phyloP scores from a whole-genome alignment of 352 stramenopile species.

The Globisporangium cylindrosporum region DNA sequence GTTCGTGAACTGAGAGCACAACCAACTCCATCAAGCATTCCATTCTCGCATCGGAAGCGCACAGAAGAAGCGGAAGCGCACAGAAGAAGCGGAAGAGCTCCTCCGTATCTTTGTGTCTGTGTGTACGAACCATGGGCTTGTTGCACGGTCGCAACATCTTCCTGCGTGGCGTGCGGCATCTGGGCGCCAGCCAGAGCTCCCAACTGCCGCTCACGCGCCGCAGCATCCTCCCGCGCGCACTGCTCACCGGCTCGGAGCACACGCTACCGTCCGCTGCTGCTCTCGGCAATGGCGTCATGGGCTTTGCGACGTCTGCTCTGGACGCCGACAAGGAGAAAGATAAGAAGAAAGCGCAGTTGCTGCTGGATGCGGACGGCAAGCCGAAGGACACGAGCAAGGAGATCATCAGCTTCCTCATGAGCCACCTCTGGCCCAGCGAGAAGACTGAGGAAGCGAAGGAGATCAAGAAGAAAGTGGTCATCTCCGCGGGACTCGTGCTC shows the following conservation, averaged over 20 bases:
- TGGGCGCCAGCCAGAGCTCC: conserved; percentile 20
- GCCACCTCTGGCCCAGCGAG: conserved; percentile 67
- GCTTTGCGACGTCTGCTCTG: conserved; percentile 31
- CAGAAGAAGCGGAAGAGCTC: not conserved
- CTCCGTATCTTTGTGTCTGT: not conserved
- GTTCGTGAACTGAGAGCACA: not conserved
- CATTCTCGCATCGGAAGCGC: not conserved
- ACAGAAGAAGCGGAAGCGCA: not conserved
- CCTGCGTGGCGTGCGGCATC: conserved; percentile 32
- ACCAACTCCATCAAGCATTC: not conserved
- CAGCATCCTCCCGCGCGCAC: not conserved
- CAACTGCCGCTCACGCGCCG: not conserved
- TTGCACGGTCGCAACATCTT: conserved; percentile 40
- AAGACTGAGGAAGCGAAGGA: conserved; percentile 49
- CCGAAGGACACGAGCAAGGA: conserved; percentile 41
- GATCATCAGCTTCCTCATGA: conserved; percentile 59
- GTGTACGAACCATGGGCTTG: conserved; percentile 27
- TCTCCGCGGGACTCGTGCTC: conserved; percentile 85
- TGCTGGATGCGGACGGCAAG: not conserved
- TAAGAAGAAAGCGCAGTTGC: not conserved
- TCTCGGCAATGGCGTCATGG: conserved; percentile 21
- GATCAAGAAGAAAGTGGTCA: conserved; percentile 82
- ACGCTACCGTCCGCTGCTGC: conserved; percentile 4
- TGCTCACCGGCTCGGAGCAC: conserved; percentile 13
- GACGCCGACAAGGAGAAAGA: conserved; percentile 26